Evolutionary conservation across 805 yeast genomes (phyloP).

Genomic region (Gaillardinia entomophila): DNA sequence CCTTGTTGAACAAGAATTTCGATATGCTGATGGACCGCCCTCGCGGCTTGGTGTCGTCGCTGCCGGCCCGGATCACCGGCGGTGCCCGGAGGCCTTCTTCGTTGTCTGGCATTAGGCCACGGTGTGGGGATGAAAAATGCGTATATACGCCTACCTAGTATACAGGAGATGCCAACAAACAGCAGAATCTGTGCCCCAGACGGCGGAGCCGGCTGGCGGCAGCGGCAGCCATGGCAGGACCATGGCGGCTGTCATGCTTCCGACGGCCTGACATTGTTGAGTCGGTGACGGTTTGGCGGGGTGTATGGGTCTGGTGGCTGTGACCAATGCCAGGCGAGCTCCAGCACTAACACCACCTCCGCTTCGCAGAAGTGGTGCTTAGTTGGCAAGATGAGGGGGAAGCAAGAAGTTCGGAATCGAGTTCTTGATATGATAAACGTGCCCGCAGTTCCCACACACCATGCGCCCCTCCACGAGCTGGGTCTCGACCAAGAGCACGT

Average conservation of each 20-base stretch:
- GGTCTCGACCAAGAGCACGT: slow-evolving; percentile 74
- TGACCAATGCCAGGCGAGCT: too few relatives aligned
- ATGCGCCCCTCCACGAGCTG: slow-evolving; percentile 83
- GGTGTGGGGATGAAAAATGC: too few relatives aligned
- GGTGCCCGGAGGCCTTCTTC: slow-evolving; percentile 7
- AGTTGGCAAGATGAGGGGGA: slow-evolving; percentile 72
- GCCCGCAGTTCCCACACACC: slow-evolving; percentile 83
- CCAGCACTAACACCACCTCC: slow-evolving; percentile 5
- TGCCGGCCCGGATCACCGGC: slow-evolving; percentile 5
- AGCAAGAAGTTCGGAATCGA: slow-evolving; percentile 89
- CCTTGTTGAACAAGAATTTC: slow-evolving; percentile 19
- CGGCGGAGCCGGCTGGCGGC: too few relatives aligned
- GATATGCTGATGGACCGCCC: slow-evolving; percentile 22
- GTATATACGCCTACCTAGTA: too few relatives aligned
- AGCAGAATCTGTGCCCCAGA: too few relatives aligned
- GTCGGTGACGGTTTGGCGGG: too few relatives aligned
- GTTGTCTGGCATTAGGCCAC: too few relatives aligned
- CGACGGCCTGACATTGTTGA: too few relatives aligned
- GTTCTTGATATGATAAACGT: slow-evolving; percentile 84
- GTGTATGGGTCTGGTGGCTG: too few relatives aligned
- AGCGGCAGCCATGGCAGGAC: too few relatives aligned
- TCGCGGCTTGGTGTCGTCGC: slow-evolving; percentile 5
- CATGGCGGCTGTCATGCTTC: too few relatives aligned
- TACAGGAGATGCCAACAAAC: too few relatives aligned
- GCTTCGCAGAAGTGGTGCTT: slow-evolving; percentile 11